Evolutionary conservation across 148 eudicot genomes (phyloP).

Genomic region (Rhododendron vialii): DNA sequence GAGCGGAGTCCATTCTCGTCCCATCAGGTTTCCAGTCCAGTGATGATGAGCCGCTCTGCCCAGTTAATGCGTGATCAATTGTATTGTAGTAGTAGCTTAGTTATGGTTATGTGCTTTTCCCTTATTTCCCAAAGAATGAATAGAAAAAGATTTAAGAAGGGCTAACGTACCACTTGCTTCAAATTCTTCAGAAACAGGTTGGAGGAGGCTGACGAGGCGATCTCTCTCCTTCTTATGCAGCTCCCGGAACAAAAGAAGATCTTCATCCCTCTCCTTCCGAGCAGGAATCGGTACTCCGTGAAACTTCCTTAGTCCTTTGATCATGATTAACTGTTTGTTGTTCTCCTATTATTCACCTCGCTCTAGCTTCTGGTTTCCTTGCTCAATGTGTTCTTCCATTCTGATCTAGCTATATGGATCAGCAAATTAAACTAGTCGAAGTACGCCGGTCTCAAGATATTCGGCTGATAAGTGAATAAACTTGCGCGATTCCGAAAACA

Average conservation of each 20-base stretch:
- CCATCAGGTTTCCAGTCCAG: too few relatives aligned
- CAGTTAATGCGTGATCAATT: background rate
- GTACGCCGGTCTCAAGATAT: background rate
- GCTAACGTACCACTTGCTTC: slow-evolving; percentile 28
- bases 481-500: background rate
- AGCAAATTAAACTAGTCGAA: background rate
- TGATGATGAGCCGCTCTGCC: background rate
- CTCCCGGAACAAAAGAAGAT: slow-evolving; percentile 28
- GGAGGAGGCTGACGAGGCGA: slow-evolving; percentile 25
- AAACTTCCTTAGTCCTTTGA: slow-evolving; percentile 5
- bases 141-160: background rate
- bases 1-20: too few relatives aligned
- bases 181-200: slow-evolving; percentile 35
- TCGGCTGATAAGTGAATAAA: background rate
- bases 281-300: background rate
- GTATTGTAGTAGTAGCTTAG: background rate
- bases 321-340: background rate
- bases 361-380: background rate
- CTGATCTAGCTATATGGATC: background rate
- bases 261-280: slow-evolving; percentile 27
- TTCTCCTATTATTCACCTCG: background rate
- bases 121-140: background rate
- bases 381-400: background rate
- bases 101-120: background rate
- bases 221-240: slow-evolving; percentile 30